phyloP scores from a whole-genome alignment of 495 filamentous ascomycete genomes.

The Paragyromitra xinjiangensis region DNA sequence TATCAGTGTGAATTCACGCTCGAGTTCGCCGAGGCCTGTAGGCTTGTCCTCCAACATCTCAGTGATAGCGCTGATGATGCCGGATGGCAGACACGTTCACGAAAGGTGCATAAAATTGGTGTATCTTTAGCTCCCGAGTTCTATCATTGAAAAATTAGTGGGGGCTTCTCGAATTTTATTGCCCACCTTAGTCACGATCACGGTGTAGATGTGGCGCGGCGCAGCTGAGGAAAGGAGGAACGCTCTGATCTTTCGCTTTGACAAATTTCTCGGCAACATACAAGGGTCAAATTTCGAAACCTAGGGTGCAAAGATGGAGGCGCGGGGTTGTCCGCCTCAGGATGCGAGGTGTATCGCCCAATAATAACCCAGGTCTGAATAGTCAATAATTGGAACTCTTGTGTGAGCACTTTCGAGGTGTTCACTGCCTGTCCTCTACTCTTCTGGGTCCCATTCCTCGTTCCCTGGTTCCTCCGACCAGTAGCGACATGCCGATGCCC shows the following conservation, averaged over 20 bases:
- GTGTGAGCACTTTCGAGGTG: too few species aligned
- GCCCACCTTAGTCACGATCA: neutral
- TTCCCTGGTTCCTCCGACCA: too few species aligned
- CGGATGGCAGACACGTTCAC: constrained; percentile 4
- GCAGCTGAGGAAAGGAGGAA: neutral
- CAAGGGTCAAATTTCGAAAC: constrained; percentile 11
- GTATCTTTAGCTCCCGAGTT: neutral
- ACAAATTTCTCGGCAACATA: neutral
- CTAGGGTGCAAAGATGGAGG: neutral
- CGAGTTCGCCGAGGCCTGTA: neutral
- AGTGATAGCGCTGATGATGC: constrained; percentile 10
- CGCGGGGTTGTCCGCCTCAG: neutral
- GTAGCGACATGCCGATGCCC: too few species aligned
- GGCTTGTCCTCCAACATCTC: constrained; percentile 1
- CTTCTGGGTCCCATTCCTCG: too few species aligned
- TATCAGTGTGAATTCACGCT: constrained; percentile 29
- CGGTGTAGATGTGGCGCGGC: neutral
- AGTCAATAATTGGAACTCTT: too few species aligned
- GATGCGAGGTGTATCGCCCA: neutral
- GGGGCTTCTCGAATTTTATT: constrained; percentile 33
- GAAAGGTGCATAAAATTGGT: constrained; percentile 7
- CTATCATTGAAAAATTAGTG: neutral
- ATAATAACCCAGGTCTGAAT: too few species aligned
- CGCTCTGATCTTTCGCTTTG: constrained; percentile 38
- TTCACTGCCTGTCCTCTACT: too few species aligned